Conservation (phyloP, 2,329 filamentous ascomycete genomes). For the Fusarium humuli region DNA sequence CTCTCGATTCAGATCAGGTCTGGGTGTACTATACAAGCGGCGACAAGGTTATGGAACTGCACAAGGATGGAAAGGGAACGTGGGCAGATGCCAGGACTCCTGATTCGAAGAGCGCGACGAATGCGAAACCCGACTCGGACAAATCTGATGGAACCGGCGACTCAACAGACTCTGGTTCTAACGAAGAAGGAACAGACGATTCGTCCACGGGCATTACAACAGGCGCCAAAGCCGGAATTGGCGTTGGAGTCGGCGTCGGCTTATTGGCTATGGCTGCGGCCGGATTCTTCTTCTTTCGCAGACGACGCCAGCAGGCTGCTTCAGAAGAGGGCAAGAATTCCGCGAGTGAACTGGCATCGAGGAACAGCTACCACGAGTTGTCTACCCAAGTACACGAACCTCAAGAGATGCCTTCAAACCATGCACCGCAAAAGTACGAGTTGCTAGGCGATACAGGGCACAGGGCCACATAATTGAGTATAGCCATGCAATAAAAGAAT, state of each 20-base stretch:
- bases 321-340: not conserved
- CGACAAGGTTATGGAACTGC: conserved; percentile 15
- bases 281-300: conserved; percentile 11
- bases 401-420: conserved; percentile 12
- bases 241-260: conserved; percentile 8
- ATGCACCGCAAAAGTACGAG: conserved; percentile 7
- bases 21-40: conserved; percentile 33
- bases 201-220: conserved; percentile 9
- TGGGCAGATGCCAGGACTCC: conserved; percentile 15
- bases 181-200: not conserved
- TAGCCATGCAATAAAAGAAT: not conserved
- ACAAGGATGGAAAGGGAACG: not conserved
- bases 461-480: not conserved
- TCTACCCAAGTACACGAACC: conserved; percentile 3
- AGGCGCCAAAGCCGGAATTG: conserved; percentile 28
- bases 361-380: conserved; percentile 18
- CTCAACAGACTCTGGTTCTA: not conserved
- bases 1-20: conserved; percentile 11
- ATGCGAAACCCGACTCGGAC: not conserved
- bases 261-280: not conserved
- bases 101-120: not conserved
- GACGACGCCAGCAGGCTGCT: not conserved
- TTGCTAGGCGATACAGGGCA: conserved; percentile 23
- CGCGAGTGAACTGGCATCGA: conserved; percentile 1
- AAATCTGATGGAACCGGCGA: not conserved